Evolutionary conservation across 2,329 filamentous ascomycete species (phyloP).

Genomic region (Arachnomyces sp.): DNA sequence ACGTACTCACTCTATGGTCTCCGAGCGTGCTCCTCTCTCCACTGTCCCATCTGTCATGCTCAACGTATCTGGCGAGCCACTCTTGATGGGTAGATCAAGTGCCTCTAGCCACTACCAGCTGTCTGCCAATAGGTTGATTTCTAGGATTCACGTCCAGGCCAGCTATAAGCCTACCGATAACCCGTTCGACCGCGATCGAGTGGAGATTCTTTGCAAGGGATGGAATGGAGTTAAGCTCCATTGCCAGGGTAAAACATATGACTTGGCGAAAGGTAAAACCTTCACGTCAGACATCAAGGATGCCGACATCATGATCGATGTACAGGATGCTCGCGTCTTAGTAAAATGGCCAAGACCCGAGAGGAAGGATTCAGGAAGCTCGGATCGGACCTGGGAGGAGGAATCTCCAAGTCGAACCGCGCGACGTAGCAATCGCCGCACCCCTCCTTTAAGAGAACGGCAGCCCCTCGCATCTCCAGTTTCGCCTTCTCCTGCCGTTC

Average conservation of each 20-base stretch:
- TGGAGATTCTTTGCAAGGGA: slow-evolving; percentile 85
- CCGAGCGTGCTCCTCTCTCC: slow-evolving; percentile 76
- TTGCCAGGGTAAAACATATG: slow-evolving; percentile 80
- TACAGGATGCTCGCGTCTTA: slow-evolving; percentile 84
- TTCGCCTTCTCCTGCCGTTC: slow-evolving; percentile 58
- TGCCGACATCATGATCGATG: slow-evolving; percentile 88
- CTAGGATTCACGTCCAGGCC: slow-evolving; percentile 85
- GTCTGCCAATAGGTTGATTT: slow-evolving; percentile 84
- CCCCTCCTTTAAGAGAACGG: slow-evolving; percentile 50
- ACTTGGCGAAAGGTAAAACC: slow-evolving; percentile 77
- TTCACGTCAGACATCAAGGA: slow-evolving; percentile 85
- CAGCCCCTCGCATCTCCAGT: slow-evolving; percentile 64
- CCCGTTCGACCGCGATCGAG: slow-evolving; percentile 63
- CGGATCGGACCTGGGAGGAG: slow-evolving; percentile 66
- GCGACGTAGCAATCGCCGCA: slow-evolving; percentile 23
- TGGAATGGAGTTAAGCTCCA: slow-evolving; percentile 95
- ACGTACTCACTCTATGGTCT: slow-evolving; percentile 57
- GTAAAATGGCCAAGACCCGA: slow-evolving; percentile 71
- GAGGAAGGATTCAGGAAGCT: slow-evolving; percentile 47
- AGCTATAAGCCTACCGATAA: slow-evolving; percentile 66
- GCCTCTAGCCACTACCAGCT: slow-evolving; percentile 94
- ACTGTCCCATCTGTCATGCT: slow-evolving; percentile 77
- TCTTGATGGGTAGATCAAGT: slow-evolving; percentile 87
- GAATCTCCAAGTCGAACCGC: slow-evolving; percentile 31
- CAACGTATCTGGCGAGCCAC: slow-evolving; percentile 68